Conservation (phyloP, 208 protist genomes). For the Jaenimonas drosophilae region DNA sequence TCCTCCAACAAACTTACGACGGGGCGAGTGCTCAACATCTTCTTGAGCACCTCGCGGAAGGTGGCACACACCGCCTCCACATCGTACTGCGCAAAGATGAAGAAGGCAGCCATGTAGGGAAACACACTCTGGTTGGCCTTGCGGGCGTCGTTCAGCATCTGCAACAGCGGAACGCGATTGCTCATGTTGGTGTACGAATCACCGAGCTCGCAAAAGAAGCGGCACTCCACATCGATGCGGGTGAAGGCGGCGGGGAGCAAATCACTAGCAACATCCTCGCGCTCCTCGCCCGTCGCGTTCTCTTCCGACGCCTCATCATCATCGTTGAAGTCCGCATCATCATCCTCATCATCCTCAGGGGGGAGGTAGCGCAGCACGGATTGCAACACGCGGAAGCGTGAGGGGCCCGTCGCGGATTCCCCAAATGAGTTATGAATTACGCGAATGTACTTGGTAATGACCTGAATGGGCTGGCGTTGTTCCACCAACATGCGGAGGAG, state of each 20-base stretch:
- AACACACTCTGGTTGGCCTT: slow-evolving; percentile 9
- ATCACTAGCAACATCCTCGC: slow-evolving; percentile 6
- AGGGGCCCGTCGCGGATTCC: slow-evolving; percentile 6
- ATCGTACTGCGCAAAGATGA: slow-evolving; percentile 78
- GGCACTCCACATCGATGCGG: slow-evolving; percentile 39
- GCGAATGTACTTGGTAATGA: slow-evolving; percentile 36
- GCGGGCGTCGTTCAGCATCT: slow-evolving; percentile 13
- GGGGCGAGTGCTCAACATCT: slow-evolving; percentile 30
- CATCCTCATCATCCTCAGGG: slow-evolving; percentile 9
- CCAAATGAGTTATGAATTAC: slow-evolving; percentile 24
- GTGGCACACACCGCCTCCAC: slow-evolving; percentile 38
- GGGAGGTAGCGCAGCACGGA: slow-evolving; percentile 69
- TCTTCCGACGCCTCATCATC: slow-evolving; percentile 1
- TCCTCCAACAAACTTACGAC: slow-evolving; percentile 42
- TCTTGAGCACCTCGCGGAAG: slow-evolving; percentile 56
- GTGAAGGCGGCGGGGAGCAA: no score
- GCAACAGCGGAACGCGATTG: neutral
- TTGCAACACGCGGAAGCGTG: slow-evolving; percentile 56
- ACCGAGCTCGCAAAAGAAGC: slow-evolving; percentile 48
- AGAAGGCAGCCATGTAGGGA: slow-evolving; percentile 57
- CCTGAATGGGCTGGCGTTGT: slow-evolving; percentile 18
- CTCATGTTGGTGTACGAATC: slow-evolving; percentile 12
- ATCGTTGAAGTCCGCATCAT: slow-evolving; percentile 7
- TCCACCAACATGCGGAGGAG: slow-evolving; percentile 69
- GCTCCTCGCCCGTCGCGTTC: slow-evolving; percentile 1